Evolutionary conservation across 2,329 filamentous ascomycete species (phyloP), one percentile per base, ranked within the genome.

Genomic region (Colletotrichum endophyticum): DNA sequence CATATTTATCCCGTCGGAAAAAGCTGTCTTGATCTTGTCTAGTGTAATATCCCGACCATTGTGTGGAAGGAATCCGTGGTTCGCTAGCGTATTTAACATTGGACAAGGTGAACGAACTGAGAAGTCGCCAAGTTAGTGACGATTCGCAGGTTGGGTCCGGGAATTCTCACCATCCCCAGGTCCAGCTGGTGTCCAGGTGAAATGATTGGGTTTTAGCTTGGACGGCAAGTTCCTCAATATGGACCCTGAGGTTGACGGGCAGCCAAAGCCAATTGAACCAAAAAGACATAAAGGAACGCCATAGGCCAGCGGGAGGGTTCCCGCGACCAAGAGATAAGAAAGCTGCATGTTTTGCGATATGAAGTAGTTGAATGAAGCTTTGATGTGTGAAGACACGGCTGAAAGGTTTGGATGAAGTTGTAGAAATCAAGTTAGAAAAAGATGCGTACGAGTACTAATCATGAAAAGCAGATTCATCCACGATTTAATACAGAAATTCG

Each of bases 71-170:
- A 87, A 88, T 8, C 86, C 86, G 76, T 90, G 86, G 78, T 90
- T 90, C 8, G 88, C 86, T 13, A 90, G 82, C 0, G 88, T 85
- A 78, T 90, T 90, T 57, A 90, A 81, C 84, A 88, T 88, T 0
- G 89, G 88, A 73, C 88, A 90, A n/a, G 88, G 88, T 1, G 84
- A 83, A 22, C 85, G 83, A 25, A 84, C 83, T 86, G 34, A 1
- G n/a, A 15, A 12, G 2, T 27, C 5, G 19, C 39, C 19, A 72
- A 49, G 12, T 28, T 11, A 61, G 36, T 19, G 15, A 39, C 8
- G 8, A 12, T 56, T 3, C 8, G 16, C 25, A 22, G 5, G 9
- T 13, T 22, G n/a, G 25, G 12, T 2, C 8, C 7, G 4, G 2
- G 4, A 15, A 11, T 4, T 34, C 34, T 16, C 25, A 66, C 68